These are phyloP conservation scores for Aegilops umbellulata DNA, from an alignment of 176 grass and related monocot genomes.

Conservation along the genomic window DNA sequence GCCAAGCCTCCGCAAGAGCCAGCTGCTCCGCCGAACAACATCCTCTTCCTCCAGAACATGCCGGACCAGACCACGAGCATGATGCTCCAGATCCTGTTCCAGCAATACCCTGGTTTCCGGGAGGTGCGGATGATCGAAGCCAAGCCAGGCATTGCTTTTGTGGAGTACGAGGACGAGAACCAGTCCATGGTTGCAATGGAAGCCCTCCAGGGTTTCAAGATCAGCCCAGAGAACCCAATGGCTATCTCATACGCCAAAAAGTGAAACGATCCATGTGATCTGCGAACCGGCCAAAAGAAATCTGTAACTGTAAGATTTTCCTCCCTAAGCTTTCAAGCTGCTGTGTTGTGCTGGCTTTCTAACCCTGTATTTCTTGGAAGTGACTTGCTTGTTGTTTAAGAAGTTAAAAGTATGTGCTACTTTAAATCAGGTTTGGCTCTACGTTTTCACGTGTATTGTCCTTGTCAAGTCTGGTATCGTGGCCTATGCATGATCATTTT, in stretches of 20 bases:
- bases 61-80: constrained; percentile 75
- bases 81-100: constrained; percentile 98
- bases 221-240: constrained; percentile 88
- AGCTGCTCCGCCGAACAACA: constrained; percentile 76
- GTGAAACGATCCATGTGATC: constrained; percentile 39
- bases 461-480: constrained; percentile 35
- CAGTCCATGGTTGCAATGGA: constrained; percentile 87
- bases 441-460: constrained; percentile 23
- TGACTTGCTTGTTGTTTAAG: constrained; percentile 15
- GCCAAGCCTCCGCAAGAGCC: constrained; percentile 51
- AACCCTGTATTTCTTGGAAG: constrained; percentile 38
- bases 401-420: constrained; percentile 29
- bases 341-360: constrained; percentile 23
- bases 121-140: constrained; percentile 91
- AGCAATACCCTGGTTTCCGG: constrained; percentile 93
- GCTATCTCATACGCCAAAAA: constrained; percentile 85
- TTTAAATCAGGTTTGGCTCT: constrained; percentile 35
- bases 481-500: constrained; percentile 31
- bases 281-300: background rate
- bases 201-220: constrained; percentile 95
- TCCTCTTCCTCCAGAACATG: constrained; percentile 94
- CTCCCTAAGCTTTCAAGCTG: background rate
- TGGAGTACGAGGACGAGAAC: constrained; percentile 80
- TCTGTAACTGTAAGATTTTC: constrained; percentile 31
- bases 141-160: constrained; percentile 93